phyloP scores from a whole-genome alignment of 176 grass and related monocot genomes.

The Hsuehochloa calcarea region DNA sequence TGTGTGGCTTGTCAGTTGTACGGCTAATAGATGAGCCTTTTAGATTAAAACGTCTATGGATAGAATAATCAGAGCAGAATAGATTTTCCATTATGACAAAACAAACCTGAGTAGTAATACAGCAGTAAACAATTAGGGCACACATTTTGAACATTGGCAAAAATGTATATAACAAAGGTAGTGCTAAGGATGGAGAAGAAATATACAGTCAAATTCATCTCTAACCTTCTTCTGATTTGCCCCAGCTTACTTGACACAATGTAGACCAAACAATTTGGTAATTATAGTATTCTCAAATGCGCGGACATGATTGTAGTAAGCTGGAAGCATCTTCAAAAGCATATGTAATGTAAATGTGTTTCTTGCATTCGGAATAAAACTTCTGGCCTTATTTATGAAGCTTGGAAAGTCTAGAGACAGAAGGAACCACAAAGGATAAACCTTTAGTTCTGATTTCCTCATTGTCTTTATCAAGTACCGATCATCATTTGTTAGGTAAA shows the following conservation, averaged over 20 bases:
- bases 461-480: no score
- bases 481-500: no score
- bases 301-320: conserved; percentile 93
- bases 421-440: conserved; percentile 30
- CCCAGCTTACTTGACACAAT: conserved; percentile 94
- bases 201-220: conserved; percentile 21
- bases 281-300: conserved; percentile 81
- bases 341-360: conserved; percentile 47
- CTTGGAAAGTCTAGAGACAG: neutral
- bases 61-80: no score
- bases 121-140: conserved; percentile 25
- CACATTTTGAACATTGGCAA: neutral
- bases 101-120: no score
- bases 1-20: conserved; percentile 79
- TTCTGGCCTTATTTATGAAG: no score
- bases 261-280: conserved; percentile 90
- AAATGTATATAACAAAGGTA: neutral
- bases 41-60: conserved; percentile 88
- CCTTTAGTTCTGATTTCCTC: conserved; percentile 98
- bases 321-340: conserved; percentile 91
- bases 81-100: conserved; percentile 99
- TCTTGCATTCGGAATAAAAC: neutral
- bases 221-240: no score
- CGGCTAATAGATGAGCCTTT: conserved; percentile 95
- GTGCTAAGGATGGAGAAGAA: conserved; percentile 10